These are phyloP conservation scores for Glarea lozoyensis DNA, from an alignment of 495 filamentous ascomycete species.

Conservation along the genomic window DNA sequence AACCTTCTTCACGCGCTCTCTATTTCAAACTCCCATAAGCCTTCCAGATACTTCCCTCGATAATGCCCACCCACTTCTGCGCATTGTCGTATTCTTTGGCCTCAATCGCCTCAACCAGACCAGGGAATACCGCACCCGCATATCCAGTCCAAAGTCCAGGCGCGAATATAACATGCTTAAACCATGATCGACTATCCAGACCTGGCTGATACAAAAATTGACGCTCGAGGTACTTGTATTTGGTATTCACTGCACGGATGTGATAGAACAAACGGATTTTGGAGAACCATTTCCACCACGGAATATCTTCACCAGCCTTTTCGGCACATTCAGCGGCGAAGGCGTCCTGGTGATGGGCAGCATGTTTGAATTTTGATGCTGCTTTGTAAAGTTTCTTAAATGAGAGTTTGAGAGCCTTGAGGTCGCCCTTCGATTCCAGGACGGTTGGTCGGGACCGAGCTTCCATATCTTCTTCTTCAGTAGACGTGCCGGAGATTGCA, in stretches of 20 bases:
- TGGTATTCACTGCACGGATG: conserved; percentile 56
- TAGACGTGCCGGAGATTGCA: conserved; percentile 23
- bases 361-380: conserved; percentile 44
- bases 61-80: conserved; percentile 68
- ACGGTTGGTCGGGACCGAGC: conserved; percentile 33
- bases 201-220: conserved; percentile 71
- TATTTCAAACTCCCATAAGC: conserved; percentile 46
- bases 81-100: conserved; percentile 63
- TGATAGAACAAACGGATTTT: conserved; percentile 52
- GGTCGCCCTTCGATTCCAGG: conserved; percentile 28
- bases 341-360: conserved; percentile 47
- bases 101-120: conserved; percentile 78
- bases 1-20: too few relatives aligned
- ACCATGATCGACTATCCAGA: conserved; percentile 78
- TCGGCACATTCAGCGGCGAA: conserved; percentile 54
- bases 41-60: conserved; percentile 54
- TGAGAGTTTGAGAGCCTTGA: conserved; percentile 48
- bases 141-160: conserved; percentile 89
- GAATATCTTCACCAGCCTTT: conserved; percentile 59
- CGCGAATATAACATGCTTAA: conserved; percentile 88
- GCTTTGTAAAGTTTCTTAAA: conserved; percentile 34
- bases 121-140: conserved; percentile 73
- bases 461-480: conserved; percentile 38
- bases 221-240: conserved; percentile 73
- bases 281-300: conserved; percentile 75